phyloP scores from a whole-genome alignment of 164 flowering plant species.

The Amborella trichopoda region DNA sequence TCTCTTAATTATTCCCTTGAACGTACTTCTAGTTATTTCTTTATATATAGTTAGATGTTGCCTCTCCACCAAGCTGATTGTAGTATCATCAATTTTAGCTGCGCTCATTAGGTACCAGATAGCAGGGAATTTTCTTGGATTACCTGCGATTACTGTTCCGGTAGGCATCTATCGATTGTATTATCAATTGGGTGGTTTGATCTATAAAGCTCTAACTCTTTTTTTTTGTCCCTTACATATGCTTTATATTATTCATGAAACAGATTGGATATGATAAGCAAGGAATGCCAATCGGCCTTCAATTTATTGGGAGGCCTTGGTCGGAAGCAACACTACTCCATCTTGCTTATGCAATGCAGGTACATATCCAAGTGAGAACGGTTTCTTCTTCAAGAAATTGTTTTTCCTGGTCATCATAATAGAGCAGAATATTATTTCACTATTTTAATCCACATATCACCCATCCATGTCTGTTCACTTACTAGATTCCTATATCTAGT shows the following conservation, averaged over 20 bases:
- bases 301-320: conserved; percentile 88
- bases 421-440: too few relatives aligned
- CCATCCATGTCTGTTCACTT: too few relatives aligned
- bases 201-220: background rate
- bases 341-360: conserved; percentile 68
- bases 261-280: conserved; percentile 83
- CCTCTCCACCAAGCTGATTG: too few relatives aligned
- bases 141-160: conserved; percentile 85
- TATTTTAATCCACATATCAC: too few relatives aligned
- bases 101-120: conserved; percentile 74
- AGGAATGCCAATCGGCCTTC: conserved; percentile 94
- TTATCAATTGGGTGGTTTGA: background rate
- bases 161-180: conserved; percentile 25
- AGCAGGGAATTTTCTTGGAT: conserved; percentile 86
- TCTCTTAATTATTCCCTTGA: too few relatives aligned
- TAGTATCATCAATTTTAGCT: conserved; percentile 47
- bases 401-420: too few relatives aligned
- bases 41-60: background rate
- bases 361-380: too few relatives aligned
- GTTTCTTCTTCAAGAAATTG: too few relatives aligned
- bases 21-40: background rate
- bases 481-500: too few relatives aligned
- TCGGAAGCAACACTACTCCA: conserved; percentile 65
- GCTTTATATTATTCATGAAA: background rate
- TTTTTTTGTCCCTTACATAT: conserved; percentile 2